Conservation (phyloP, 768 basidiomycete species). For the Galerina marginata region DNA sequence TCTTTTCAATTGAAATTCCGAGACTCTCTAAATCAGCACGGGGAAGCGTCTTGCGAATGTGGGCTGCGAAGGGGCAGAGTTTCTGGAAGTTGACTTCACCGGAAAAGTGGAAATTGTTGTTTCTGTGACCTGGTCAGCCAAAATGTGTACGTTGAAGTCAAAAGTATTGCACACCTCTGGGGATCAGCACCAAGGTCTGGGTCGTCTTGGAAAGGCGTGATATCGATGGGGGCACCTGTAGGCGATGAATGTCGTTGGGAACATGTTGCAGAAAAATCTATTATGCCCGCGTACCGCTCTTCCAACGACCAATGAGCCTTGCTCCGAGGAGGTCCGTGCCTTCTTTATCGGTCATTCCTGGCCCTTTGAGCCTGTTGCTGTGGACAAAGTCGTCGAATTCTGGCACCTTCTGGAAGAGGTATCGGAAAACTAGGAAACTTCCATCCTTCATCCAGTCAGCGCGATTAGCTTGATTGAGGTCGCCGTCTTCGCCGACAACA, state of each 20-base stretch:
- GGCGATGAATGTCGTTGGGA: not conserved
- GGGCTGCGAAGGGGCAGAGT: slow-evolving; percentile 51
- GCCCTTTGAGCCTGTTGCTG: slow-evolving; percentile 40
- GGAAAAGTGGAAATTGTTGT: slow-evolving; percentile 48
- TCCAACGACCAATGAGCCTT: slow-evolving; percentile 57
- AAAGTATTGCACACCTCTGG: slow-evolving; percentile 28
- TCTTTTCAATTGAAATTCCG: slow-evolving; percentile 29
- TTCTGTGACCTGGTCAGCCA: slow-evolving; percentile 26
- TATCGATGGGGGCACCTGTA: slow-evolving; percentile 45
- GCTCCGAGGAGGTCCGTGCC: slow-evolving; percentile 41
- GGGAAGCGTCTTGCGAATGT: slow-evolving; percentile 51
- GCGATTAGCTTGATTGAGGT: slow-evolving; percentile 30
- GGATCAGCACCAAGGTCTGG: slow-evolving; percentile 37
- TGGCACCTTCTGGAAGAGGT: slow-evolving; percentile 54
- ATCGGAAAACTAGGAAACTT: slow-evolving; percentile 57
- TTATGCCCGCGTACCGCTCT: slow-evolving; percentile 39
- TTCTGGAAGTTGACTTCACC: slow-evolving; percentile 36
- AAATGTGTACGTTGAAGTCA: not conserved
- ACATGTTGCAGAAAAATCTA: not conserved
- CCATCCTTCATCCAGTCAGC: slow-evolving; percentile 53
- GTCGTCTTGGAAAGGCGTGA: slow-evolving; percentile 47
- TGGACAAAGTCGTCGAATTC: slow-evolving; percentile 54
- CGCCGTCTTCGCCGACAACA: slow-evolving; percentile 49
- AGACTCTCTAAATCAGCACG: slow-evolving; percentile 44
- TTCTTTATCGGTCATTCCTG: slow-evolving; percentile 35